Evolutionary conservation across 345 rosid species (phyloP).

Genomic region (Eucalyptus pauciflora): DNA sequence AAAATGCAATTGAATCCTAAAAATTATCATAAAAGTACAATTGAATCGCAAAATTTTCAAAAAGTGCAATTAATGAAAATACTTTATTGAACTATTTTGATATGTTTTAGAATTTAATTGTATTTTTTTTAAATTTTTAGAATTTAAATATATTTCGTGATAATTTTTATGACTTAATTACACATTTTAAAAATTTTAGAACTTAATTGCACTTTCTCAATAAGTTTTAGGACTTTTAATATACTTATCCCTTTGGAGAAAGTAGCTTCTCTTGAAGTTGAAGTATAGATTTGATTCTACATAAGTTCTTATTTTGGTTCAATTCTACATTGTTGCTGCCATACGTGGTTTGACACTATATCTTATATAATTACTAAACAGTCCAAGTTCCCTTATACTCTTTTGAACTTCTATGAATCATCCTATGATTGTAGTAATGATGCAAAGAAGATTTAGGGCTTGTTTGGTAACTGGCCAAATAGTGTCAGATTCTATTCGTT

Average conservation of each 20-base stretch:
- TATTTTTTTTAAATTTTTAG: too few species aligned
- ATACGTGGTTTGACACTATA: background rate
- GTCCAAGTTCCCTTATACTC: background rate
- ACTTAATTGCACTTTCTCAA: fast-evolving
- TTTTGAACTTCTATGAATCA: background rate
- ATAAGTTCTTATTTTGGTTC: background rate
- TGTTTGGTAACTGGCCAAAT: too few species aligned
- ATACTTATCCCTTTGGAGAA: background rate
- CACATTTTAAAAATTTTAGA: too few species aligned
- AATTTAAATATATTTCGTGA: too few species aligned
- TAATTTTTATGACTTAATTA: too few species aligned
- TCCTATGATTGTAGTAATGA: background rate
- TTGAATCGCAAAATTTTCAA: too few species aligned
- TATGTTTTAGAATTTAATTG: too few species aligned
- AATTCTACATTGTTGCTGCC: background rate
- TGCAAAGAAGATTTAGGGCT: background rate
- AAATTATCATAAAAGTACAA: too few species aligned
- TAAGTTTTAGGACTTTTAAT: too few species aligned
- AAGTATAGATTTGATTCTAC: background rate
- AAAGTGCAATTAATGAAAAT: too few species aligned
- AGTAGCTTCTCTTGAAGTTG: background rate
- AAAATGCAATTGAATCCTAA: fast-evolving
- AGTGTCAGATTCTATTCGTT: too few species aligned
- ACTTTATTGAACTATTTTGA: too few species aligned
- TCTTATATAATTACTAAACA: background rate